Evolutionary conservation across 2,329 filamentous ascomycete species (phyloP), one percentile per base, ranked within the genome.

Genomic region (Penicillium occitanis): DNA sequence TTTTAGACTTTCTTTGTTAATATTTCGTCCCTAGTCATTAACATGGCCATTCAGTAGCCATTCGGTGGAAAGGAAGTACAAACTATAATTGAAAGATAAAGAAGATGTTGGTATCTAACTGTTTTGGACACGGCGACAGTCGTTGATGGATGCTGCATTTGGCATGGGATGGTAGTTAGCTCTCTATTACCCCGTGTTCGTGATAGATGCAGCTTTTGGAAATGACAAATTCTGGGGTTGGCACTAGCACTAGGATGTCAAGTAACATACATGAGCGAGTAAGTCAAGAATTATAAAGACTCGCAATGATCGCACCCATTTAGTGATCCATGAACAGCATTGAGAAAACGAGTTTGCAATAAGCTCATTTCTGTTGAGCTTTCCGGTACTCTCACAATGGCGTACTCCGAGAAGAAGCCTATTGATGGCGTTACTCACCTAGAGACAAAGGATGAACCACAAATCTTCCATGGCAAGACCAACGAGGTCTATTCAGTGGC

Each of bases 401-500:
- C 14, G 5, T n/a, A 42, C n/a, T 60, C 57, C 5, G 55, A 59
- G 35, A 42, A 60, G 22, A 28, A 60, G 57, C 37, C 57, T 10
- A 19, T 40, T 42, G 57, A 60, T 4, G 57, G 37, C 37, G 35
- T 44, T 7, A 44, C 57, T 25, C 57, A 60, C 7, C 25, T 60
- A 14, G 35, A 40, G 37, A 60, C 5, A 17, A 60, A n/a, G 11
- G 35, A 60, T 44, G 57, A 60, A 60, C 19, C 11, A 30, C 37
- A 44, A 60, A n/a, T 8, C 17, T 60, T 60, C 37, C 59, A 50
- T 25, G 59, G 59, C 59, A 61, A 61, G 44, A 37, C 44, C 59
- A 25, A 61, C 28, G 44, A 61, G 59, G 59, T 61, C 42, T 61
- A 48, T 25, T 61, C 59, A 37, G 59, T 61, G 42, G 59, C 59